Base-by-base conservation (phyloP, 208 protist species). In the Leishmania martiniquensis region DNA sequence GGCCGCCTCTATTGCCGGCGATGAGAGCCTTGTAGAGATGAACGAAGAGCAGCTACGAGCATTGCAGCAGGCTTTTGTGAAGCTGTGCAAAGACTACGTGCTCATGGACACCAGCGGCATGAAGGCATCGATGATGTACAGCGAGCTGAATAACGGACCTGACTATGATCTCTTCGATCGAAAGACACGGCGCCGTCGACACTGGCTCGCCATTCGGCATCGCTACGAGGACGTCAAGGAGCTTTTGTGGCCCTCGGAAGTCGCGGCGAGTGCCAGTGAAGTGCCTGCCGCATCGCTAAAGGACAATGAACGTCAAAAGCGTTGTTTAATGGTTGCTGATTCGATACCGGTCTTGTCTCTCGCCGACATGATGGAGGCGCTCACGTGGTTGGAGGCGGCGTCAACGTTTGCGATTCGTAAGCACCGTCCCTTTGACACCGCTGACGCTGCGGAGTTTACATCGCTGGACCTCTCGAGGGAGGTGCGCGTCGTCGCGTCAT, bases 111-210 rank as follows among this genome's bases (percentile, higher is more conserved):
- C 86, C 6, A 83, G 52, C 59, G 93, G 93, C 20, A 96, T 97
- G 91, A 97, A 94, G 67, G 90, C 81, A 32, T 88, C 86, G 7
- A 80, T 87, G 32, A 90, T 70, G 45, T 89, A 87, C 82, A 75
- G 78, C 25, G 93, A 97, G 68, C 81, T 95, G n/a, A 94, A 96
- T 83, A 91, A 70, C 45, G 93, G 93, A 0, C 93, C 93, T 0
- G 93, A 96, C 68, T 97, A 97, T 81, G 89, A 95, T 70, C 84
- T 91, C 62, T 97, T 91, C 75, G 93, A 97, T 72, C 83, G 93
- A 72, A 93, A 93, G 80, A 52, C 85, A 59, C 89, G 85, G 37
- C 87, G 93, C 6, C 88, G 86, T 13, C 87, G 91, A 2, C 82
- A 95, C 82, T 97, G 93, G 92, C 75, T 97, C 34, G 80, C 93